phyloP scores from a whole-genome alignment of 106 monocot genomes.

The Apostasia ramifera region DNA sequence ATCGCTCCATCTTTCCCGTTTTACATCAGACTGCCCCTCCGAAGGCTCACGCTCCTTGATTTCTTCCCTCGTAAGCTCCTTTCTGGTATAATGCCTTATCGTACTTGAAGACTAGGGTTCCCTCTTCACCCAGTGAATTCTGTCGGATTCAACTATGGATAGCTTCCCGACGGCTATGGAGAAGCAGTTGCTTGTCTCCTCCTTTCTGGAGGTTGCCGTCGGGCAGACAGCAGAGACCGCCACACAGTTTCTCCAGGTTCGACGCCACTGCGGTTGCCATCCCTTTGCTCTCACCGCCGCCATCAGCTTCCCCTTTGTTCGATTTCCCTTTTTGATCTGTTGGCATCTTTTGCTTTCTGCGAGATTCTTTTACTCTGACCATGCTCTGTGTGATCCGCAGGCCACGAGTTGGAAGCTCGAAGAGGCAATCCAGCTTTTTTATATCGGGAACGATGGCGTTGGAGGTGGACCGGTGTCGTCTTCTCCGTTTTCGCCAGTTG shows the following conservation, averaged over 20 bases:
- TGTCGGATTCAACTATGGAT: constrained; percentile 22
- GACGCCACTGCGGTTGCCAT: background rate
- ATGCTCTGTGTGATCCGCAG: constrained; percentile 20
- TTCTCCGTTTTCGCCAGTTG: constrained; percentile 4
- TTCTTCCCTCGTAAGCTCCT: background rate
- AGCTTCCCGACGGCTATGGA: constrained; percentile 29
- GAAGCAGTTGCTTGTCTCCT: constrained; percentile 51
- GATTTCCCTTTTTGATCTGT: background rate
- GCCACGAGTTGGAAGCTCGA: constrained; percentile 80
- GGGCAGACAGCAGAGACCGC: constrained; percentile 71
- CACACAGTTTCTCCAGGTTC: constrained; percentile 77
- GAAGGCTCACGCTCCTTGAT: no score
- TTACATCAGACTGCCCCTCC: background rate
- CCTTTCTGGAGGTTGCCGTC: constrained; percentile 85
- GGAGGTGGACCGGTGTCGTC: constrained; percentile 15
- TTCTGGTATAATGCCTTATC: background rate
- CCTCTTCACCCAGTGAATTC: background rate
- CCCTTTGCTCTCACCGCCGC: background rate
- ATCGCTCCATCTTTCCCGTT: no score
- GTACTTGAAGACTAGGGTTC: constrained; percentile 1
- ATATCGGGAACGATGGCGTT: constrained; percentile 44
- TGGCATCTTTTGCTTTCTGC: background rate
- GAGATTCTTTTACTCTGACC: background rate
- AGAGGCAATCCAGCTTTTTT: constrained; percentile 84
- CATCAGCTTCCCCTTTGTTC: background rate